These are phyloP conservation scores for Xylaria palmicola DNA, from an alignment of 495 filamentous ascomycete genomes.

Conservation along the genomic window DNA sequence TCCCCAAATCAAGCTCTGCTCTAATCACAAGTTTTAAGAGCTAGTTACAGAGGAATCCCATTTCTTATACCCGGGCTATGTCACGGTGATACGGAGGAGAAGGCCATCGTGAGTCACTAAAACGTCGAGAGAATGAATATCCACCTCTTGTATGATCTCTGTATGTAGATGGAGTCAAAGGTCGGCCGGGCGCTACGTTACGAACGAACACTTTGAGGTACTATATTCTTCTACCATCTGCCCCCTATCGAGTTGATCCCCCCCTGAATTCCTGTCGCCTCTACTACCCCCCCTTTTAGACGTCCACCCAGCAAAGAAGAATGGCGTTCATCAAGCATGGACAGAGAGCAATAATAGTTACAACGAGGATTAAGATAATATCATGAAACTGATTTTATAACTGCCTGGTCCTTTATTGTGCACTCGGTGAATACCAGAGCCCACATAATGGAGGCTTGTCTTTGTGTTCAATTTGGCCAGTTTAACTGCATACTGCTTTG, in stretches of 20 bases:
- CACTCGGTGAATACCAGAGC: not conserved
- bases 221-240: not conserved
- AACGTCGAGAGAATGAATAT: slow-evolving; percentile 1
- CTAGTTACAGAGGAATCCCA: not conserved
- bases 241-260: not conserved
- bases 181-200: not conserved
- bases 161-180: not conserved
- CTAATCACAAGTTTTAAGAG: not conserved
- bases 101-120: not conserved
- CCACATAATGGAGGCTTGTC: not conserved
- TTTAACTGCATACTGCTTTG: not conserved
- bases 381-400: slow-evolving; percentile 2
- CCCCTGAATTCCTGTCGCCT: not conserved
- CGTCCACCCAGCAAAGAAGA: not conserved
- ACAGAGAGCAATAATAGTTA: slow-evolving; percentile 2
- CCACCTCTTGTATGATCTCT: not conserved
- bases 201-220: not conserved
- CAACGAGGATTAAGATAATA: slow-evolving; percentile 6
- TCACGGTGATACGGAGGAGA: slow-evolving; percentile 6
- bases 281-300: slow-evolving; percentile 2
- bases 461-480: not conserved
- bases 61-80: not conserved
- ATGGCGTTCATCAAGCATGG: not conserved
- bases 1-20: not conserved
- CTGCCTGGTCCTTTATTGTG: not conserved